Evolutionary conservation across 1,284 basidiomycete species (phyloP).

Genomic region (Moesziomyces antarcticus): DNA sequence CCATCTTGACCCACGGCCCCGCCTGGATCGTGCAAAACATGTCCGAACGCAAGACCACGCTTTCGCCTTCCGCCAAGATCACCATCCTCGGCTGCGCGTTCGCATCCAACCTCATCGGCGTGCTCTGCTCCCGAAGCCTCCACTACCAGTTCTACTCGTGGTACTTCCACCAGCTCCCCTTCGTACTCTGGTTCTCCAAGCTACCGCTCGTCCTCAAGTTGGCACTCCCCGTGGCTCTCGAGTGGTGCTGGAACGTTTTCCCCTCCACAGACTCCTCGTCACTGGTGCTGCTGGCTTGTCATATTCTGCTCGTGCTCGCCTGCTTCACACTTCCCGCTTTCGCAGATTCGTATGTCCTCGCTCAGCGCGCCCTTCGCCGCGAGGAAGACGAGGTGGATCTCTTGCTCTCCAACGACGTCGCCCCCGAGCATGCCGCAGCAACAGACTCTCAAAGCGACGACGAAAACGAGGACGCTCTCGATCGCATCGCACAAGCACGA

Average conservation of each 20-base stretch:
- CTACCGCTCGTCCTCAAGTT: slow-evolving; percentile 36
- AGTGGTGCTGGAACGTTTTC: slow-evolving; percentile 59
- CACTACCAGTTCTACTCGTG: slow-evolving; percentile 99
- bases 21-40: slow-evolving; percentile 69
- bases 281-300: slow-evolving; percentile 35
- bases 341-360: background rate
- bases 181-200: slow-evolving; percentile 76
- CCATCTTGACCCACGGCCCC: slow-evolving; percentile 76
- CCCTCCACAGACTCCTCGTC: slow-evolving; percentile 54
- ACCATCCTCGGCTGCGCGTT: slow-evolving; percentile 69
- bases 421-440: background rate
- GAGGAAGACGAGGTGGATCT: slow-evolving; percentile 34
- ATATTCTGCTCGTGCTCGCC: slow-evolving; percentile 40
- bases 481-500: slow-evolving; percentile 17
- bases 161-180: slow-evolving; percentile 94
- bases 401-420: slow-evolving; percentile 13
- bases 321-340: slow-evolving; percentile 30
- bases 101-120: slow-evolving; percentile 91
- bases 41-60: background rate
- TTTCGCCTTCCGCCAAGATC: slow-evolving; percentile 1
- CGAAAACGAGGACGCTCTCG: slow-evolving; percentile 12
- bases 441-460: background rate
- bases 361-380: background rate
- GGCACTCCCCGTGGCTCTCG: slow-evolving; percentile 27
- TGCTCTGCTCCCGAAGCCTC: slow-evolving; percentile 90